A percentile compares a stretch with the other conserved stretches of the same genome.
Conservation (phyloP, 495 filamentous ascomycete genomes). For the Penicillium daleae region DNA sequence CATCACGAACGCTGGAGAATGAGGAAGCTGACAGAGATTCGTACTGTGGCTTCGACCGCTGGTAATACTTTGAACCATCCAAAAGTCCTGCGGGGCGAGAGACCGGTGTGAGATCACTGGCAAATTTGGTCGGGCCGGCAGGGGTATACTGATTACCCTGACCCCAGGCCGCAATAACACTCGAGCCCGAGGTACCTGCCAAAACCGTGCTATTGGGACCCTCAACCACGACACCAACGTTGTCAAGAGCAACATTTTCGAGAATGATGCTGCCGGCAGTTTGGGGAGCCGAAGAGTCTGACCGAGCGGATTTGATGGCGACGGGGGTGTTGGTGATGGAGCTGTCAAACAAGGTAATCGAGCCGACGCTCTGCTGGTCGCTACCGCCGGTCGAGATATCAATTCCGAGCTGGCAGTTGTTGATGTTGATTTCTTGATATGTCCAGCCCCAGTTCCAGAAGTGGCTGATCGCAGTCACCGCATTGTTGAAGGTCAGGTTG, state of each 20-base stretch:
- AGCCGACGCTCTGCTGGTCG: slow-evolving; percentile 28
- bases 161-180: slow-evolving; percentile 52
- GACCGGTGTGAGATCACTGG: slow-evolving; percentile 29
- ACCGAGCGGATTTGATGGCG: not conserved
- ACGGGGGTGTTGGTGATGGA: not conserved
- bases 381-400: slow-evolving; percentile 31
- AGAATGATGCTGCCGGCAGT: slow-evolving; percentile 50
- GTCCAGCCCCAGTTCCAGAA: slow-evolving; percentile 57
- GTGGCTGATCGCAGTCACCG: slow-evolving; percentile 58
- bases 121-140: slow-evolving; percentile 33
- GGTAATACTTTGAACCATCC: slow-evolving; percentile 40
- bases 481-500: slow-evolving; percentile 67
- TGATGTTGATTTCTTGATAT: slow-evolving; percentile 44
- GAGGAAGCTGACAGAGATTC: slow-evolving; percentile 26
- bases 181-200: slow-evolving; percentile 41
- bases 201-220: slow-evolving; percentile 52
- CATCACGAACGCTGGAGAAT: not conserved
- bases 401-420: slow-evolving; percentile 55
- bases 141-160: slow-evolving; percentile 51
- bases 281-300: not conserved
- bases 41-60: slow-evolving; percentile 54
- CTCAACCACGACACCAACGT: slow-evolving; percentile 59
- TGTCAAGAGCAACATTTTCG: slow-evolving; percentile 67
- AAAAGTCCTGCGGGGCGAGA: slow-evolving; percentile 37
- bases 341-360: slow-evolving; percentile 53